Evolutionary conservation across 1,284 basidiomycete species (phyloP).

Genomic region (Pascua sp.): DNA sequence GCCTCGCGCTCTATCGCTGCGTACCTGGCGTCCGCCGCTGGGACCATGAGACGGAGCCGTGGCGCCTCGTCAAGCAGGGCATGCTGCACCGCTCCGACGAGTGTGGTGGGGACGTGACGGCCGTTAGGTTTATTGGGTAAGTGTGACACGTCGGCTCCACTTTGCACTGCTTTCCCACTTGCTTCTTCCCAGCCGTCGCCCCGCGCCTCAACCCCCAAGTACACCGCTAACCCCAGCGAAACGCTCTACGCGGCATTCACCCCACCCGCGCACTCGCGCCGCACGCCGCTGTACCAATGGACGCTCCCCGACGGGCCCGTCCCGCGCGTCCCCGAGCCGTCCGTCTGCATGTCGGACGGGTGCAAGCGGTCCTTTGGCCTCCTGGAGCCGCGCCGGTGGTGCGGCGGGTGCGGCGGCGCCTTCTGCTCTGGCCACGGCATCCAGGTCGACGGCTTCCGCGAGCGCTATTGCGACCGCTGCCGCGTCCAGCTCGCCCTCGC

Average conservation of each 20-base stretch:
- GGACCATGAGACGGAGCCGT: slow-evolving; percentile 35
- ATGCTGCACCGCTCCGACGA: slow-evolving; percentile 20
- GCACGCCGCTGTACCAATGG: slow-evolving; percentile 43
- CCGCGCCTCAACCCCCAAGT: too few relatives aligned
- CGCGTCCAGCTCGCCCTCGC: slow-evolving; percentile 35
- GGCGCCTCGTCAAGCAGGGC: slow-evolving; percentile 42
- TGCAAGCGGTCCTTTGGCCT: slow-evolving; percentile 44
- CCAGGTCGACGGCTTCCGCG: slow-evolving; percentile 40
- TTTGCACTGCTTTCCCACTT: neutral
- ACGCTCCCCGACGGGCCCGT: slow-evolving; percentile 44
- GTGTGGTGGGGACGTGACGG: slow-evolving; percentile 15
- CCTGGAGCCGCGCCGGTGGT: slow-evolving; percentile 45
- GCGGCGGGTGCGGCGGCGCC: slow-evolving; percentile 47
- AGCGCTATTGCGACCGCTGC: slow-evolving; percentile 44
- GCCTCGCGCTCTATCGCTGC: slow-evolving; percentile 35
- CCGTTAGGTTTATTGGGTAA: slow-evolving; percentile 45
- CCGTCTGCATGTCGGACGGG: slow-evolving; percentile 38
- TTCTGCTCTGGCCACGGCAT: slow-evolving; percentile 47
- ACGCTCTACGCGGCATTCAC: slow-evolving; percentile 44
- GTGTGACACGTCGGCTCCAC: slow-evolving; percentile 8
- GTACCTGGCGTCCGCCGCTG: slow-evolving; percentile 32
- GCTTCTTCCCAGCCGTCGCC: too few relatives aligned
- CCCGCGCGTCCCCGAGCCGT: slow-evolving; percentile 40
- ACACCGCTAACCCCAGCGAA: slow-evolving; percentile 29
- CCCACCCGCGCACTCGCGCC: too few relatives aligned